Base-by-base conservation (phyloP, 225 moss, liverwort and hornwort species). In the Ulota crispa region DNA sequence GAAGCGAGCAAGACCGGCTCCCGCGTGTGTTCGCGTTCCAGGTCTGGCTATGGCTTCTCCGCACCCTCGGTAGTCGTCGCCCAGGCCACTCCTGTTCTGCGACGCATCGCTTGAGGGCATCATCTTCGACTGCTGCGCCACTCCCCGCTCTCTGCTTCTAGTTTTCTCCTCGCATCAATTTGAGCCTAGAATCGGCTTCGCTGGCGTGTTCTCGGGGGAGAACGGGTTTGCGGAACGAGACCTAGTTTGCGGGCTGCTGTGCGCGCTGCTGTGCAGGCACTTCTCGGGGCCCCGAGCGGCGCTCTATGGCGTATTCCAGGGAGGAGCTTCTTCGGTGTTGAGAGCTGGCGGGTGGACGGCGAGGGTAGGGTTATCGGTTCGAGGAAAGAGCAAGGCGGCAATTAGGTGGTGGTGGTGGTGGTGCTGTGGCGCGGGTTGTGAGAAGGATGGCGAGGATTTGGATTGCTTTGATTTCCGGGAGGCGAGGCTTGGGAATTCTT, bases 11-110 rank as follows among this genome's bases (percentile, higher is more conserved):
- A 56, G 72, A 56, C 65, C 65, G 31, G 71, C 83, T 77, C 83
- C 72, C 67, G 64, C 79, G 78, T 73, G 78, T 73, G 57, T 68
- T 83, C 68, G 31, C 24, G 47, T 74, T 84, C 79, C 15, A 37
- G 68, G 75, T 80, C 84, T 84, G 79, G 84, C 84, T 84, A 75
- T 84, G 80, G 75, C 75, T 62, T 63, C 68, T 75, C 69, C 32
- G 18, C 84, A 75, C 75, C 80, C 68, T 30, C 34, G 20, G 59
- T 70, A 59, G 31, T 59, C 37, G 21, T 65, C 74, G 34, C 39
- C n/a, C 6, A 60, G 19, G 43, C 43, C 1, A 4, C 70, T 10
- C 45, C 70, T 45, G 6, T 60, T 15, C 41, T 42, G 60, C n/a
- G 36, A 9, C 47, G 16, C 68, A 20, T 69, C 63, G 32, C 62